These are phyloP conservation scores for Ceratocystis papillata DNA, from an alignment of 2,329 filamentous ascomycete genomes.

Conservation along the genomic window DNA sequence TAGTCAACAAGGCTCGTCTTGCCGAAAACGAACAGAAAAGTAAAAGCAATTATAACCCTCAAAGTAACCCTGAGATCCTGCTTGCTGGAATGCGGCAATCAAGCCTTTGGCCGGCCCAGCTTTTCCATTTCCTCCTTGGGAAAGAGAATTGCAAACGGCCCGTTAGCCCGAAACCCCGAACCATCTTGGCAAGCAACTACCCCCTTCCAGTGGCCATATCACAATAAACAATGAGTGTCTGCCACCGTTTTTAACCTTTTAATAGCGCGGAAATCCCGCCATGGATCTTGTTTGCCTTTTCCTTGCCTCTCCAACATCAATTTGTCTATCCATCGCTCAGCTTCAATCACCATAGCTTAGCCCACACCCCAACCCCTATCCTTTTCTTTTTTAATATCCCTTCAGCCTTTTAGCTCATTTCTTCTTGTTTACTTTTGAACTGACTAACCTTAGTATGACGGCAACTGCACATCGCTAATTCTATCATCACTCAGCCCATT, in stretches of 20 bases:
- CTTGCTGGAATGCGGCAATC: not conserved
- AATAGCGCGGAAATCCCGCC: not conserved
- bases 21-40: not conserved
- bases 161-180: not conserved
- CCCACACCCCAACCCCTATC: not conserved
- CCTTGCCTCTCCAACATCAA: not conserved
- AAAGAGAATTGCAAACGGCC: too few species aligned
- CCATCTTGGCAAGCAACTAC: not conserved
- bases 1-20: too few species aligned
- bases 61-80: not conserved
- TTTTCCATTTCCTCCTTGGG: not conserved
- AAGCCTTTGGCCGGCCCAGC: not conserved
- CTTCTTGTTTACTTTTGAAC: conserved; percentile 4
- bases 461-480: not conserved
- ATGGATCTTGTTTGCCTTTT: not conserved
- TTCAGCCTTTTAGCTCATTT: not conserved
- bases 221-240: not conserved
- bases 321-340: not conserved
- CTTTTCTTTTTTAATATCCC: not conserved
- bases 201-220: not conserved
- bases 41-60: not conserved
- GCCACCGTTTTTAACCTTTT: not conserved
- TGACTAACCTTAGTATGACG: not conserved
- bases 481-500: not conserved
- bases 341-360: not conserved